Evolutionary conservation across 345 rosid genomes (phyloP).

Genomic region (Lenwebbia sp.): DNA sequence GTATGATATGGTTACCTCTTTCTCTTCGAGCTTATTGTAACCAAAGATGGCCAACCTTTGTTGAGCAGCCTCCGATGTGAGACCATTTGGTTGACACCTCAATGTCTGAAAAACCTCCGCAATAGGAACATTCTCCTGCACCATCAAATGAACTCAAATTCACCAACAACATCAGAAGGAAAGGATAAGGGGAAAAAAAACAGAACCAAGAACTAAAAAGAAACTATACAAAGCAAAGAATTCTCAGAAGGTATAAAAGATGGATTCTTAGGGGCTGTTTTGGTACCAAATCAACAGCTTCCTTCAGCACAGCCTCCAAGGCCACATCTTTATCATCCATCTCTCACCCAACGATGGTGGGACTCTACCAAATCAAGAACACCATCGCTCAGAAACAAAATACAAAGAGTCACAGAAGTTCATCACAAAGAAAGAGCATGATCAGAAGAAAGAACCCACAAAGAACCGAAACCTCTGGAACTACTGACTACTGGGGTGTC

Average conservation of each 20-base stretch:
- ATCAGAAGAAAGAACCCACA: background rate
- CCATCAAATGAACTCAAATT: background rate
- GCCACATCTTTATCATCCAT: conserved; percentile 37
- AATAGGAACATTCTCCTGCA: conserved; percentile 54
- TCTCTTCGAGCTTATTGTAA: conserved; percentile 59
- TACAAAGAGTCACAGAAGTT: background rate
- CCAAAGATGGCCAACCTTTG: conserved; percentile 51
- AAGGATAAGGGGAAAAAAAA: background rate
- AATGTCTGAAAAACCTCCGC: conserved; percentile 59
- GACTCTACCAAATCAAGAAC: background rate
- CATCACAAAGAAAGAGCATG: background rate
- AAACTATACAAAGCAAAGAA: background rate
- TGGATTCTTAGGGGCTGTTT: background rate
- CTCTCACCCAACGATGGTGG: background rate
- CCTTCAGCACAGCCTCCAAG: conserved; percentile 60
- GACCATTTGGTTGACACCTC: conserved; percentile 43
- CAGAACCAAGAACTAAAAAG: background rate
- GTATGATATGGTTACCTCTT: conserved; percentile 22
- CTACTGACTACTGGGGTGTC: background rate
- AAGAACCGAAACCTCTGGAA: background rate
- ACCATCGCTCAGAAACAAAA: background rate
- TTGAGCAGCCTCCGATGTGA: conserved; percentile 45
- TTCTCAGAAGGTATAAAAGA: background rate
- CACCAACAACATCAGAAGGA: background rate
- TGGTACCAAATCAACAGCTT: conserved; percentile 58